Base-by-base conservation (phyloP, 2,329 filamentous ascomycete species). In the Fusarium drepaniforme region DNA sequence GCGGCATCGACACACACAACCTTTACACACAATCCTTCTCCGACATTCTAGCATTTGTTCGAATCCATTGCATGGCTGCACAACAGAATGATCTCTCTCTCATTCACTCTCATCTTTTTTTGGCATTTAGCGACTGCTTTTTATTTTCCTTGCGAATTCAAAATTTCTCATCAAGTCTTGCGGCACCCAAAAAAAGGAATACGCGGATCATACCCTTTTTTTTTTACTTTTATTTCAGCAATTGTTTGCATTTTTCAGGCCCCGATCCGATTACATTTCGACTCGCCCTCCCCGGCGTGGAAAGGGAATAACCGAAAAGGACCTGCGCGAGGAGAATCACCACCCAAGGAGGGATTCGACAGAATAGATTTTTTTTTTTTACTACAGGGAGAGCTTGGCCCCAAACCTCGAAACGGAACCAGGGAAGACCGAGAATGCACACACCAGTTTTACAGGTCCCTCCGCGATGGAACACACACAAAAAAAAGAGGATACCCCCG, bases 51-150 rank as follows among this genome's bases (percentile, higher is more conserved):
- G 66, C 69, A 70, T 62, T 75, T 75, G 73, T 77, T 79, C 70
- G 80, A 83, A 81, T 82, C 82, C 81, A 77, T 79, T 77, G 73
- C 73, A 73, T 79, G 71, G 77, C 71, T 68, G 66, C 77, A 72
- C 73, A 75, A 79, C 77, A 79, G 77, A 79, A 79, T 79, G 77
- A 79, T 30, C 64, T 77, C 74, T 79, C 70, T 81, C 74, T 79
- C 76, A 81, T 83, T 53, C 49, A 53, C 49, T 53, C 25, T 79
- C 81, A 83, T 78, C 80, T 85, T 82, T 83, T 84, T 81, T 84
- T 83, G 83, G 85, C 85, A 86, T 86, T 84, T 85, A 86, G 85
- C 84, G 84, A 84, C 76, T 82, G 79, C 70, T 80, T 80, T 13
- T 74, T 72, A 73, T 77, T 82, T 80, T 75, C 75, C 75, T 77